phyloP scores from a whole-genome alignment of 805 yeast genomes.

The Kazachstania psychrophila region DNA sequence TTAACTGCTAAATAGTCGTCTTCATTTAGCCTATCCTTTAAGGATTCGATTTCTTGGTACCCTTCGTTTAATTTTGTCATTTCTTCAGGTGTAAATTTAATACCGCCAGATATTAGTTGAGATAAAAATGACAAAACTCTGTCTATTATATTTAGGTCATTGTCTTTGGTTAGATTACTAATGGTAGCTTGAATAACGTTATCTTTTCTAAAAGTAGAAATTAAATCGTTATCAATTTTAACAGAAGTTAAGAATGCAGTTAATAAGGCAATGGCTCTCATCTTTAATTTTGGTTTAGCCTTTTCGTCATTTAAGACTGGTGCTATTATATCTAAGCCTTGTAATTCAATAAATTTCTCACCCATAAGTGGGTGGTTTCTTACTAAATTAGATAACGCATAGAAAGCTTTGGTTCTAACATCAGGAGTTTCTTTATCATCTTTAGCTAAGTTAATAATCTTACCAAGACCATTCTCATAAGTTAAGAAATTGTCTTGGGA shows the following conservation, averaged over 20 bases:
- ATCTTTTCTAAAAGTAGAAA: slow-evolving; percentile 31
- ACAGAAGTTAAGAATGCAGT: slow-evolving; percentile 54
- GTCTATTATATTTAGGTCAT: slow-evolving; percentile 44
- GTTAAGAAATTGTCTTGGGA: slow-evolving; percentile 60
- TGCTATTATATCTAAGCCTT: slow-evolving; percentile 56
- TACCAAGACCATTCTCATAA: slow-evolving; percentile 39
- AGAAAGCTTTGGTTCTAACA: slow-evolving; percentile 55
- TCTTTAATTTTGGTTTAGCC: slow-evolving; percentile 34
- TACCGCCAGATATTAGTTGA: slow-evolving; percentile 37
- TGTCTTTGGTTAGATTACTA: slow-evolving; percentile 20
- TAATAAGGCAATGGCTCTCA: slow-evolving; percentile 48
- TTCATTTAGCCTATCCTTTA: slow-evolving; percentile 41
- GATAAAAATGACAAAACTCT: slow-evolving; percentile 44
- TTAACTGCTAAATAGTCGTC: slow-evolving; percentile 46
- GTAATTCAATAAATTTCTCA: slow-evolving; percentile 40
- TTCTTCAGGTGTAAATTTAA: slow-evolving; percentile 40
- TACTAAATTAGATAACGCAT: slow-evolving; percentile 65
- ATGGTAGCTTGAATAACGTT: slow-evolving; percentile 23
- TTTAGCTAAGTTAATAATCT: slow-evolving; percentile 37
- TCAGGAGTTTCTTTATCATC: slow-evolving; percentile 20
- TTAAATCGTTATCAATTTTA: slow-evolving; percentile 32
- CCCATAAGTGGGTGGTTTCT: slow-evolving; percentile 59
- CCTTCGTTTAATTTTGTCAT: slow-evolving; percentile 29
- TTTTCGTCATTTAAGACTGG: slow-evolving; percentile 18
- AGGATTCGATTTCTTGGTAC: slow-evolving; percentile 32